These are phyloP conservation scores for Platismatia glauca DNA, from an alignment of 495 filamentous ascomycete species.

Conservation along the genomic window DNA sequence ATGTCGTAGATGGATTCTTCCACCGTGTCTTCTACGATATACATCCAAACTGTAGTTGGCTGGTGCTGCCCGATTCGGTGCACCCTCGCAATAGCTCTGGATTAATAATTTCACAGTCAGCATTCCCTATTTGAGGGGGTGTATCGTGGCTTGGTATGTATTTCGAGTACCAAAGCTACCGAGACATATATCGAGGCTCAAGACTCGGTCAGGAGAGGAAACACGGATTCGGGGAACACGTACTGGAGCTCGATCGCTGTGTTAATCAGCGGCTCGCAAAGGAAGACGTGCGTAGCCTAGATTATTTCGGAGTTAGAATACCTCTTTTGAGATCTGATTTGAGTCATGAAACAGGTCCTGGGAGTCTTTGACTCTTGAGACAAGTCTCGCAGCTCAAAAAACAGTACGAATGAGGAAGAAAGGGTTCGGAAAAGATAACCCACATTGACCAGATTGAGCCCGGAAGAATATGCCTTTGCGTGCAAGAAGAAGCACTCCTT, in stretches of 20 bases:
- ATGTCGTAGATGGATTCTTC: constrained; percentile 85
- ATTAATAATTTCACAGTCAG: not conserved
- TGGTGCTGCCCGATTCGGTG: constrained; percentile 87
- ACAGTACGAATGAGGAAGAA: too few relatives aligned
- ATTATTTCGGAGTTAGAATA: too few relatives aligned
- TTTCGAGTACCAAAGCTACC: not conserved
- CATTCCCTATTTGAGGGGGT: not conserved
- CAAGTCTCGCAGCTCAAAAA: too few relatives aligned
- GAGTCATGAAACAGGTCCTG: too few relatives aligned
- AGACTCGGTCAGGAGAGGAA: not conserved
- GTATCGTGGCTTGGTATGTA: not conserved
- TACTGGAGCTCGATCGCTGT: constrained; percentile 79
- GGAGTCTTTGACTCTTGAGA: too few relatives aligned
- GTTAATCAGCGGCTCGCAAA: constrained; percentile 90
- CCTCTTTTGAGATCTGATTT: too few relatives aligned
- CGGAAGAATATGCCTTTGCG: constrained; percentile 76
- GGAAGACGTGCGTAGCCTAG: constrained; percentile 87
- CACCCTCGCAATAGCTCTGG: constrained; percentile 71
- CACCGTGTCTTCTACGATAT: constrained; percentile 77
- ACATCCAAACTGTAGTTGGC: constrained; percentile 90
- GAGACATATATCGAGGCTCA: not conserved
- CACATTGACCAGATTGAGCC: constrained; percentile 84
- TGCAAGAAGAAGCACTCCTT: constrained; percentile 83
- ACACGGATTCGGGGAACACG: not conserved
- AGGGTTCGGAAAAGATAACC: too few relatives aligned